Conservation (phyloP, 1,139 yeast genomes). For the Yamadazyma triangularis region DNA sequence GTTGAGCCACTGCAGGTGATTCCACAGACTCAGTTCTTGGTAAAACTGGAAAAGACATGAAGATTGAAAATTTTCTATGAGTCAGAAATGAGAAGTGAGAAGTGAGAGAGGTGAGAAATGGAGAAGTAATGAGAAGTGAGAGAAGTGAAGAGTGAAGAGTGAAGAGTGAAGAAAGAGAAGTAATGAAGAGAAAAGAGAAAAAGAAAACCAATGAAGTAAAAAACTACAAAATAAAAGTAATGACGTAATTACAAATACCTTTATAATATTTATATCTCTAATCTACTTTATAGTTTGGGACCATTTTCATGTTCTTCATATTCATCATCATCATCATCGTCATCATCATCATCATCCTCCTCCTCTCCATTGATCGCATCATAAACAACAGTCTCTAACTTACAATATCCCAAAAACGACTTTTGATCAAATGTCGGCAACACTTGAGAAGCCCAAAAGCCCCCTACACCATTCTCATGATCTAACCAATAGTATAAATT, state of each 20-base stretch:
- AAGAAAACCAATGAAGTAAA: no score
- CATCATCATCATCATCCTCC: conserved; percentile 11
- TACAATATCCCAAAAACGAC: conserved; percentile 10
- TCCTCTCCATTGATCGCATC: conserved; percentile 10
- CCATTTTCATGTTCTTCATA: conserved; percentile 3
- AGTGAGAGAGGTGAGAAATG: no score
- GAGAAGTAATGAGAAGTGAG: no score
- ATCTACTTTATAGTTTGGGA: no score
- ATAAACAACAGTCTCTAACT: conserved; percentile 12
- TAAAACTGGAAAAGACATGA: conserved; percentile 45
- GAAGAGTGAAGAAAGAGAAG: no score
- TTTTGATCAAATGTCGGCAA: conserved; percentile 11
- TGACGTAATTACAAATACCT: no score
- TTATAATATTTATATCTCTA: no score
- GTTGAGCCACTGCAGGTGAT: conserved; percentile 18
- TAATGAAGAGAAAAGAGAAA: no score
- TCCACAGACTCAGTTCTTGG: conserved; percentile 28
- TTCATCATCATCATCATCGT: conserved; percentile 10
- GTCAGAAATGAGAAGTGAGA: no score
- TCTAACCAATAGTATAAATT: conserved; percentile 47
- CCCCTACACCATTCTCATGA: conserved; percentile 36
- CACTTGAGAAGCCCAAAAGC: conserved; percentile 29
- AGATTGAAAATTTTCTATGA: no score
- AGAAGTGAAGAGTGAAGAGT: no score
- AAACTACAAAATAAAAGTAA: no score